These are phyloP conservation scores for Lentinula guzmanii DNA, from an alignment of 768 basidiomycete species.

Conservation along the genomic window DNA sequence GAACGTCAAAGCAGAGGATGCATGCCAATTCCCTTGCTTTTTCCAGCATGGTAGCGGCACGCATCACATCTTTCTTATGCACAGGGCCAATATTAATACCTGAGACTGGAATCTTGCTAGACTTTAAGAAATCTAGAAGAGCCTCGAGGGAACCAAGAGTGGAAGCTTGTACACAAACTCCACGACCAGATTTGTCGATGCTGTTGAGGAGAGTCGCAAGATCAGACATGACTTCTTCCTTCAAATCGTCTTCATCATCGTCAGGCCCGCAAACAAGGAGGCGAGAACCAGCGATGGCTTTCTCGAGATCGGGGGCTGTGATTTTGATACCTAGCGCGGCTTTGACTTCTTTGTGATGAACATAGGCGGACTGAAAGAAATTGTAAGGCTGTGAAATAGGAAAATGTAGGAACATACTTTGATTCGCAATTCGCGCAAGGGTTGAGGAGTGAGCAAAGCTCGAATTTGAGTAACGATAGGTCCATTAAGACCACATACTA, in stretches of 20 bases:
- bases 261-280: slow-evolving; percentile 90
- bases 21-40: slow-evolving; percentile 93
- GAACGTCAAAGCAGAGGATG: slow-evolving; percentile 94
- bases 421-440: slow-evolving; percentile 89
- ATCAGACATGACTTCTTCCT: slow-evolving; percentile 96
- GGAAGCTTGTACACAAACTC: slow-evolving; percentile 96
- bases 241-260: slow-evolving; percentile 92
- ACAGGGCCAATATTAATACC: slow-evolving; percentile 98
- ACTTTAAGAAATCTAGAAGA: slow-evolving; percentile 89
- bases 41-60: slow-evolving; percentile 89
- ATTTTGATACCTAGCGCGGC: slow-evolving; percentile 97
- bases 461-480: slow-evolving; percentile 94
- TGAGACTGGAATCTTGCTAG: slow-evolving; percentile 94
- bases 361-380: slow-evolving; percentile 73
- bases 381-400: slow-evolving; percentile 1
- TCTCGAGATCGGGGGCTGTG: slow-evolving; percentile 90
- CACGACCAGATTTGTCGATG: slow-evolving; percentile 92
- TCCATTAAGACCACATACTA: slow-evolving; percentile 95
- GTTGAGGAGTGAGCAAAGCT: slow-evolving; percentile 93
- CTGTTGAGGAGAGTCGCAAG: slow-evolving; percentile 81
- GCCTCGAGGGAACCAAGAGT: slow-evolving; percentile 97
- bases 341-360: slow-evolving; percentile 96
- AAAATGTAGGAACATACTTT: slow-evolving; percentile 54
- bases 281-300: slow-evolving; percentile 95
- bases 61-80: slow-evolving; percentile 92